Conservation (phyloP, 306 rosid genomes). For the Styphnolobium japonicum region DNA sequence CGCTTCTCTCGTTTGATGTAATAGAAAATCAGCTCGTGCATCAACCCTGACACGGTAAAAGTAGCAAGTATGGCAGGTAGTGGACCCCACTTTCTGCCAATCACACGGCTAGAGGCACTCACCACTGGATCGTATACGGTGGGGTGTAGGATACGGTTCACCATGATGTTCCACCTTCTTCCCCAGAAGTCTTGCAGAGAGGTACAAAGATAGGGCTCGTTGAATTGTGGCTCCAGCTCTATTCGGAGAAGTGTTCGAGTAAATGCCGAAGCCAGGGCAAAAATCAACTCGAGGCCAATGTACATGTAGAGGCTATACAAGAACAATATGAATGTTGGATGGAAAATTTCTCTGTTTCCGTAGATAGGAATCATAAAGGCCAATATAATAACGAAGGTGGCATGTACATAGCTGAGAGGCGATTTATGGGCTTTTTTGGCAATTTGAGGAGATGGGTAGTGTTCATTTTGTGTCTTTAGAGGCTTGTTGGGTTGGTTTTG, state of each 20-base stretch:
- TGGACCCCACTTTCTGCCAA: constrained; percentile 33
- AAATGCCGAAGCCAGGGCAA: neutral
- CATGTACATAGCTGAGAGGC: neutral
- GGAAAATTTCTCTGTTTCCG: neutral
- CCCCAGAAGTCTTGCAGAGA: constrained; percentile 48
- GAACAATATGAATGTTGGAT: constrained; percentile 17
- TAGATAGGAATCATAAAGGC: neutral
- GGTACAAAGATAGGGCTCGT: constrained; percentile 22
- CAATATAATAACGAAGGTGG: neutral
- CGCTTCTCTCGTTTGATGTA: constrained; percentile 33
- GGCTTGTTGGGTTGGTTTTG: constrained; percentile 5
- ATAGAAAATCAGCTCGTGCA: constrained; percentile 37
- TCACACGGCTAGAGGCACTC: neutral
- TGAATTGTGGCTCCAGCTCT: constrained; percentile 30
- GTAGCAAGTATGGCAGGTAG: constrained; percentile 10
- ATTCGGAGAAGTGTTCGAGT: neutral
- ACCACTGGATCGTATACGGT: constrained; percentile 24
- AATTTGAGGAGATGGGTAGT: neutral
- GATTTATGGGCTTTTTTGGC: neutral
- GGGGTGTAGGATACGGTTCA: constrained; percentile 24
- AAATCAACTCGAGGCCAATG: constrained; percentile 26
- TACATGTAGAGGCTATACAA: constrained; percentile 36
- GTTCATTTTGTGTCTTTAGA: neutral
- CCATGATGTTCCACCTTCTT: constrained; percentile 33
- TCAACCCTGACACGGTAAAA: constrained; percentile 17